phyloP scores from a whole-genome alignment of 257 asterid genomes.

The Nicotiana attenuata region DNA sequence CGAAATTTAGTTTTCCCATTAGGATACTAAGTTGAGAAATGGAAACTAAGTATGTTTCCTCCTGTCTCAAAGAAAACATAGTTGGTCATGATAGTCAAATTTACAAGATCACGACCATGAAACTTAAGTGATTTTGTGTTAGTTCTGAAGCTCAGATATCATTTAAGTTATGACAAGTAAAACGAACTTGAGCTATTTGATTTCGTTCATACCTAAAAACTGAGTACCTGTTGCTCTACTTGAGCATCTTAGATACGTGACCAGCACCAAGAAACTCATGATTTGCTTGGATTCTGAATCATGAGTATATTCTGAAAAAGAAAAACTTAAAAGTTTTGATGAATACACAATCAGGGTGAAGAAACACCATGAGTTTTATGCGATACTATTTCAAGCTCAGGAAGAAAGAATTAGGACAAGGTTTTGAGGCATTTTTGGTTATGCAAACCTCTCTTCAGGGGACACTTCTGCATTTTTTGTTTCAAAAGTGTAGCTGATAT shows the following conservation, averaged over 20 bases:
- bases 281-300: not conserved
- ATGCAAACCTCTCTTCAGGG: not conserved
- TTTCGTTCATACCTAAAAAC: not conserved
- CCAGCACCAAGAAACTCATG: not conserved
- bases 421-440: not conserved
- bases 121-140: not conserved
- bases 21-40: not conserved
- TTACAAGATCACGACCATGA: not conserved
- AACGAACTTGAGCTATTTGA: not conserved
- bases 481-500: not conserved
- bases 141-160: not conserved
- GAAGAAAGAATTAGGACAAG: not conserved
- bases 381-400: not conserved
- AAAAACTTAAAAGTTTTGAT: not conserved
- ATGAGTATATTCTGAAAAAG: too few species aligned
- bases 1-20: not conserved
- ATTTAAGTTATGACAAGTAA: not conserved
- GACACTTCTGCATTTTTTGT: not conserved
- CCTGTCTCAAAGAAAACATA: not conserved
- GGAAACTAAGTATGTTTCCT: not conserved
- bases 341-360: not conserved
- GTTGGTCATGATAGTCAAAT: not conserved
- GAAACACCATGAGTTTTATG: not conserved
- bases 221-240: not conserved
- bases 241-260: not conserved